Evolutionary conservation across 352 stramenopile species (phyloP).

Genomic region (Globisporangium yorkense): DNA sequence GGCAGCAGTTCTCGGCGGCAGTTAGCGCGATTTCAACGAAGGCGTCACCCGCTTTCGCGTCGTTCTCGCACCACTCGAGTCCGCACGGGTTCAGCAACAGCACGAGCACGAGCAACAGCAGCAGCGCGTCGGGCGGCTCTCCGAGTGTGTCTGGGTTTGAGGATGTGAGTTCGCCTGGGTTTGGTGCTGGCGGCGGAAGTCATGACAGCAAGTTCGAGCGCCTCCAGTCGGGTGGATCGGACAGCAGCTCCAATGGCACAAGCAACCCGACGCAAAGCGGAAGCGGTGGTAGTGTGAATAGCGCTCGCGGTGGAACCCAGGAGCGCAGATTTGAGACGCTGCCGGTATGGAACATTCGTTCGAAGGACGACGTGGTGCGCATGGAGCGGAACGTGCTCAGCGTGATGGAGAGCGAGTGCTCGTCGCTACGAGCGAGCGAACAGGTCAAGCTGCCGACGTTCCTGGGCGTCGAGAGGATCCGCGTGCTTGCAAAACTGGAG

Average conservation of each 20-base stretch:
- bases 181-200: neutral
- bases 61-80: conserved; percentile 32
- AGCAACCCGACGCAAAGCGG: neutral
- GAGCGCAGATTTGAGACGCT: conserved; percentile 3
- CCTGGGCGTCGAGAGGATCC: conserved; percentile 48
- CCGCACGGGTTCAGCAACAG: conserved; percentile 4
- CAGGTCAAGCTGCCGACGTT: conserved; percentile 54
- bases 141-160: conserved; percentile 6
- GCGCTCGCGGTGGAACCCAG: neutral
- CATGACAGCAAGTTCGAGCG: neutral
- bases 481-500: conserved; percentile 20
- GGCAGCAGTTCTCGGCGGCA: conserved; percentile 71
- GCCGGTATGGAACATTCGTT: conserved; percentile 57
- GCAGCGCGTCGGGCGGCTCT: conserved; percentile 1
- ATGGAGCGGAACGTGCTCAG: conserved; percentile 44
- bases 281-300: neutral
- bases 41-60: conserved; percentile 54
- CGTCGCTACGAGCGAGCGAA: conserved; percentile 38
- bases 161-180: neutral
- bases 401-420: conserved; percentile 53
- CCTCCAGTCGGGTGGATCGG: neutral
- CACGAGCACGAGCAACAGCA: conserved; percentile 1
- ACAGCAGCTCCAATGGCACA: neutral
- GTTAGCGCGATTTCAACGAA: conserved; percentile 77
- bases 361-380: conserved; percentile 44